These are phyloP conservation scores for Sporothrix phasma DNA, from an alignment of 2,329 filamentous ascomycete species.

Conservation along the genomic window DNA sequence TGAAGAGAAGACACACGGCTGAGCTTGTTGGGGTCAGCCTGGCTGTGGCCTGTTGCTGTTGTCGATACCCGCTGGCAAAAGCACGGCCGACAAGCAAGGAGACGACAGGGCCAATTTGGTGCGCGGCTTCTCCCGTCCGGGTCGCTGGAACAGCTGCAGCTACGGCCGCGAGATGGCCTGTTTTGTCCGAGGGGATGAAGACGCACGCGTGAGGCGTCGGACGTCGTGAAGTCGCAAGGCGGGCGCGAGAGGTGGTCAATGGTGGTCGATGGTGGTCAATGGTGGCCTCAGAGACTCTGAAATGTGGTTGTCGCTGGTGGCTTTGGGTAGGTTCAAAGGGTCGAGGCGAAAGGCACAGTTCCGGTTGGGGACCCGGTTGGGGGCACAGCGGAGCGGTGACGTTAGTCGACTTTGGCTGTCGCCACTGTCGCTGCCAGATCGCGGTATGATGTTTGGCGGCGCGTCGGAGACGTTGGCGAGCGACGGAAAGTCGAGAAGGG, in stretches of 20 bases:
- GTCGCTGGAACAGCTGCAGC: slow-evolving; percentile 3
- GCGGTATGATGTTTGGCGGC: background rate
- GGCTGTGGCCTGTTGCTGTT: background rate
- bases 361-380: background rate
- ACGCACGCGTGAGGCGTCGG: background rate
- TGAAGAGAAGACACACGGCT: background rate
- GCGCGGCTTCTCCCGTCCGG: slow-evolving; percentile 1
- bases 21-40: background rate
- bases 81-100: background rate
- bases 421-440: background rate
- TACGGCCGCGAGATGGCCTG: background rate
- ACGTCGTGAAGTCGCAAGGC: background rate
- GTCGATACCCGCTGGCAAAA: slow-evolving; percentile 3
- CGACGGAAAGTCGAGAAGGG: background rate
- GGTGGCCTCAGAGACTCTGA: background rate
- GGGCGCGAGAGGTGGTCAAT: background rate
- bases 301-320: background rate
- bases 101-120: background rate
- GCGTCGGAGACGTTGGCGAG: background rate
- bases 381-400: background rate
- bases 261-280: background rate
- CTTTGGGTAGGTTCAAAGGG: background rate
- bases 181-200: background rate
- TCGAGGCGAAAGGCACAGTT: background rate
- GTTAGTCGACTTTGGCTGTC: background rate